phyloP scores from a whole-genome alignment of 2,329 filamentous ascomycete species.

The Fonsecaea nubica region DNA sequence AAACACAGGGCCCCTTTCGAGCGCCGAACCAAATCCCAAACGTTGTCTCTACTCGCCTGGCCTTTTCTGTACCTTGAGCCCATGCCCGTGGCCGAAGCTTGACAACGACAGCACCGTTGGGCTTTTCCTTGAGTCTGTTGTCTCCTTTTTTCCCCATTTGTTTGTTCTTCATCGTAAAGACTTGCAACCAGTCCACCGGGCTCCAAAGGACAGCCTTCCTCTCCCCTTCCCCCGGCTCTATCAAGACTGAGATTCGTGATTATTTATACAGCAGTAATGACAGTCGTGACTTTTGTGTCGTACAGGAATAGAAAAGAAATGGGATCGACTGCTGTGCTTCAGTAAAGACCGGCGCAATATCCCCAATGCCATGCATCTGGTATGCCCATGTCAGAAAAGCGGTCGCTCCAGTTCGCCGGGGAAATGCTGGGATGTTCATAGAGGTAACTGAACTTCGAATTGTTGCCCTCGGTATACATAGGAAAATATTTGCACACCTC shows the following conservation, averaged over 20 bases:
- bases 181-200: background rate
- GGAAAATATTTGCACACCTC: background rate
- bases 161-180: background rate
- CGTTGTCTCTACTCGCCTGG: background rate
- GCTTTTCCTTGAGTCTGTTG: background rate
- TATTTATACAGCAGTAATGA: conserved; percentile 20
- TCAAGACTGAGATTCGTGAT: background rate
- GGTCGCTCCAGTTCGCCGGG: conserved; percentile 5
- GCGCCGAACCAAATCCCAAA: background rate
- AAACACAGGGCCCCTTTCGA: background rate
- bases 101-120: background rate
- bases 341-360: conserved; percentile 16
- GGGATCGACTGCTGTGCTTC: background rate
- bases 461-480: background rate
- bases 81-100: background rate
- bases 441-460: background rate
- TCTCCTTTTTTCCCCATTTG: background rate
- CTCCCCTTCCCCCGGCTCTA: background rate
- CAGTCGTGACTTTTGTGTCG: conserved; percentile 2
- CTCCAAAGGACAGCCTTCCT: background rate
- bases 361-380: background rate
- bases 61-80: background rate
- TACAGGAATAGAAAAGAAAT: background rate
- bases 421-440: conserved; percentile 10
- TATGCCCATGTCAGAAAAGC: conserved; percentile 3